These are phyloP conservation scores for Quercus alba DNA, from an alignment of 306 rosid genomes.

Conservation along the genomic window DNA sequence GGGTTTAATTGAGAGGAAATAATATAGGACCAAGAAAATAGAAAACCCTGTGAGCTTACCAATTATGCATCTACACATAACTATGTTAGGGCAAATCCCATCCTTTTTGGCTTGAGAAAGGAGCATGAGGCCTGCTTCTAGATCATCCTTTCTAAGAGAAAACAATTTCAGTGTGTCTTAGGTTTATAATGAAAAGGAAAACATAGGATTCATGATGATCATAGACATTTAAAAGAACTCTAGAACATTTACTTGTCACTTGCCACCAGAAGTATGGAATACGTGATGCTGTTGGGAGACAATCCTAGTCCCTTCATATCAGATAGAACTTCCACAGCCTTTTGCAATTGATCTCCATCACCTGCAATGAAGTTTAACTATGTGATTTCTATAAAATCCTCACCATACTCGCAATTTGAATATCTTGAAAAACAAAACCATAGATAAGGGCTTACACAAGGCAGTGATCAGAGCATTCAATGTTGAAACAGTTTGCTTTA, in stretches of 20 bases:
- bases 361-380: conserved; percentile 51
- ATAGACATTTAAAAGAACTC: background rate
- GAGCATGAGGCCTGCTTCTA: conserved; percentile 74
- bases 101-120: conserved; percentile 77
- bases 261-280: conserved; percentile 76
- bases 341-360: conserved; percentile 80
- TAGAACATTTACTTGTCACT: conserved; percentile 69
- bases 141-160: conserved; percentile 57
- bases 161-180: conserved; percentile 14
- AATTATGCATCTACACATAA: conserved; percentile 67
- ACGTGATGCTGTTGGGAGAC: conserved; percentile 80
- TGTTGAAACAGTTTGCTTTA: conserved; percentile 68
- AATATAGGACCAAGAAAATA: conserved; percentile 5
- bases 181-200: background rate
- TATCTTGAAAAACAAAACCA: background rate
- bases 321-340: conserved; percentile 74
- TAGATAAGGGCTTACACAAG: conserved; percentile 58
- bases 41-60: conserved; percentile 47
- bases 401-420: background rate
- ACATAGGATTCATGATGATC: background rate
- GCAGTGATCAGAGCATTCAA: conserved; percentile 93
- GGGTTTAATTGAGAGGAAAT: background rate
- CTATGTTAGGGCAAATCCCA: conserved; percentile 48
- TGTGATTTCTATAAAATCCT: conserved; percentile 6
- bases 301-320: conserved; percentile 82